Evolutionary conservation across 768 basidiomycete genomes (phyloP).

Genomic region (Trichaptum fuscoviolaceum): DNA sequence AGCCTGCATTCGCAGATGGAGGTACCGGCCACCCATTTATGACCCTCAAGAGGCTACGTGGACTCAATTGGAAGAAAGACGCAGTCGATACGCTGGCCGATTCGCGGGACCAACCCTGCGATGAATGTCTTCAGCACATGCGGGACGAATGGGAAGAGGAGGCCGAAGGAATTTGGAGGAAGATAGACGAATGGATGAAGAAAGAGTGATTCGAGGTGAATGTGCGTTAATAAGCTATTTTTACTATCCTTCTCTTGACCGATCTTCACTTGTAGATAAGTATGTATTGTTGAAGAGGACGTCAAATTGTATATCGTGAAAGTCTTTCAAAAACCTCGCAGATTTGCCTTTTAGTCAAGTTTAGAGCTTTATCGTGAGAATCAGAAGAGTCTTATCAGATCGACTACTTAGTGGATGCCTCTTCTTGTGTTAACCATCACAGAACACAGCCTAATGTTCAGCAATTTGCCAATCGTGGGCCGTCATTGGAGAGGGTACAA

Average conservation of each 20-base stretch:
- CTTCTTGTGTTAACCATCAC: not conserved
- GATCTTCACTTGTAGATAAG: not conserved
- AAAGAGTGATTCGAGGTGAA: not conserved
- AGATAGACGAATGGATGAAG: not conserved
- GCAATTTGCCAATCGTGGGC: constrained; percentile 11
- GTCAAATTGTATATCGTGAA: not conserved
- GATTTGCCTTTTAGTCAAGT: not conserved
- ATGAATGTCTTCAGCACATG: not conserved
- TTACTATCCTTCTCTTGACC: not conserved
- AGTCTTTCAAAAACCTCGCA: not conserved
- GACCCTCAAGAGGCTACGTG: constrained; percentile 8
- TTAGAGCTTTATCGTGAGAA: not conserved
- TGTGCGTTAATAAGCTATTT: not conserved
- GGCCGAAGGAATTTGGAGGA: not conserved
- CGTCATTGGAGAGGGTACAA: constrained; percentile 40
- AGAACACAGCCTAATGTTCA: constrained; percentile 7
- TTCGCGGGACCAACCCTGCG: not conserved
- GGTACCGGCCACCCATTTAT: constrained; percentile 12
- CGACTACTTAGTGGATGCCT: not conserved
- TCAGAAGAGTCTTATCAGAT: not conserved
- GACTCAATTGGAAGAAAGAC: not conserved
- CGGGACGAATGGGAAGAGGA: not conserved
- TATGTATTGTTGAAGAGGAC: not conserved
- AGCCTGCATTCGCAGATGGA: constrained; percentile 10
- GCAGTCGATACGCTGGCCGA: not conserved